Evolutionary conservation across 2,329 filamentous ascomycete genomes (phyloP), one percentile per base, ranked within the genome.

Genomic region (Penicillium freii): DNA sequence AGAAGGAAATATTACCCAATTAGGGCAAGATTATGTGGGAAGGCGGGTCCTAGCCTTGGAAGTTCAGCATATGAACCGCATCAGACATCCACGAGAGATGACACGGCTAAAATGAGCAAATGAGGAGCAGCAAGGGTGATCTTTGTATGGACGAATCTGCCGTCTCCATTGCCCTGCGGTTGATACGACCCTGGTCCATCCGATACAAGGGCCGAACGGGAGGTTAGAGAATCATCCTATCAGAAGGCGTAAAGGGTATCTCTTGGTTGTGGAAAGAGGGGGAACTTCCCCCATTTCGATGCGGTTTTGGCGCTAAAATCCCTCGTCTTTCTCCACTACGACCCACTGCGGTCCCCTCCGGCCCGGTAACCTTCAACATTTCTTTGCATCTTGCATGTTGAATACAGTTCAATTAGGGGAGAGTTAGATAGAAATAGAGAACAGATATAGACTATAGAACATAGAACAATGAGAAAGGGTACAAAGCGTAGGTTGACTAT

Each of bases 341-440:
- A 62, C 61, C 65, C 65, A 66, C 65, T 62, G 56, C 65, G 64
- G 64, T 67, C 62, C 64, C 60, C 63, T 49, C 61, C 65, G 64
- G 61, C 23, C 65, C 65, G 62, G 64, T 48, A 66, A 67, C 62
- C 64, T 67, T 67, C 62, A 65, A 49, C 53, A 42, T 56, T 51
- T 60, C 52, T 56, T 58, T 62, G 56, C 57, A 63, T 38, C 15
- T 55, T 48, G 33, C 33, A 40, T 29, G 7, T 44, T 40, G n/a
- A 31, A 36, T 5, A 25, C 4, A 10, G 34, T 45, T 23, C 39
- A 29, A 43, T 27, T 31, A 23, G 9, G 15, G n/a, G 8, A n/a
- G 13, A 10, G 10, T 7, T 29, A 13, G 17, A 7, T 17, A 34
- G 15, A 19, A 7, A 2, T 15, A 45, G n/a, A 46, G 27, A 19